Base-by-base conservation (phyloP, 208 protist species). In the Trypanosoma avium region DNA sequence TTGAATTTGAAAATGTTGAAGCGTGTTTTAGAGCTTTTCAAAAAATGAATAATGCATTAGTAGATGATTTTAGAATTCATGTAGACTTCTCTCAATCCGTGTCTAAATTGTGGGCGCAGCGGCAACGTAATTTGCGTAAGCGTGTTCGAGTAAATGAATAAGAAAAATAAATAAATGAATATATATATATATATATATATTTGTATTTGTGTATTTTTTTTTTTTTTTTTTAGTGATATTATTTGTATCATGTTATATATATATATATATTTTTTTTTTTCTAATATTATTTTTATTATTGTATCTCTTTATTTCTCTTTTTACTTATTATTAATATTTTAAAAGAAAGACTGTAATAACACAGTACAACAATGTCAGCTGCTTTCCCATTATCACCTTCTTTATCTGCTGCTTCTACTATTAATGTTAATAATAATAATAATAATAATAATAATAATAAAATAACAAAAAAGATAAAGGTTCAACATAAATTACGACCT, bases 51-150 rank as follows among this genome's bases (percentile, higher is more conserved):
- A 96, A 97, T 61, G 97, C 97, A 1, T 77, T 99, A 7, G 94
- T 99, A 57, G 98, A 99, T 71, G 98, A 99, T 69, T 78, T 91
- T 42, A 87, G 98, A 48, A 99, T 99, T 63, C 85, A 99, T 58
- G 98, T 99, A 0, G 97, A 99, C 75, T 99, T 99, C 67, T 97
- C 91, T 7, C 97, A 99, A 81, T 98, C 91, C 8, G 92, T 98
- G 33, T 81, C 93, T 21, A 97, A 97, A 75, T 55, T 95, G 46
- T 94, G 88, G 86, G 72, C 70, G 12, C 67, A 84, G 59, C 61
- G 72, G 49, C 81, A 85, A 70, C 81, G 77, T 2, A 72, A 88
- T 47, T 27, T 80, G 61, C 81, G 81, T 15, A 76, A 85, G 65
- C 65, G 82, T 30, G 43, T 22, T 13, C 75, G 73, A 13, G 35